These are phyloP conservation scores for Macroventuria anomochaeta DNA, from an alignment of 2,329 filamentous ascomycete genomes.

Conservation along the genomic window DNA sequence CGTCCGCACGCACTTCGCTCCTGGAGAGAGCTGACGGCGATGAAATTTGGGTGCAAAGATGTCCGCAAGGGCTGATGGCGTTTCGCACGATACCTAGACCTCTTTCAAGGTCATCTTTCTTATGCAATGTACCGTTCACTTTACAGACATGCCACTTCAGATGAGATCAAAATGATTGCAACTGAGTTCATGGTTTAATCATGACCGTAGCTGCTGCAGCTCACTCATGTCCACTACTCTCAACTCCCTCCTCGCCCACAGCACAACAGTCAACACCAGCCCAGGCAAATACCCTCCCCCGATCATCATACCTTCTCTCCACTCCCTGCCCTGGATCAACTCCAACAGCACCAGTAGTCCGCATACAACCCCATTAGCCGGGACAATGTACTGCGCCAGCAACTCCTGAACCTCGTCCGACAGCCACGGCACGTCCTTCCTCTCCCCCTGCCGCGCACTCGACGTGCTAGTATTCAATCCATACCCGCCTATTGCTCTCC, in stretches of 20 bases:
- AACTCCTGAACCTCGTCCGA: constrained; percentile 50
- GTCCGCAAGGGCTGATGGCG: background rate
- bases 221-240: constrained; percentile 72
- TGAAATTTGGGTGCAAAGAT: background rate
- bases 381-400: constrained; percentile 65
- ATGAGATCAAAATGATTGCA: background rate
- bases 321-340: constrained; percentile 32
- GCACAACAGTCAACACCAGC: constrained; percentile 65
- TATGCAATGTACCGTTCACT: constrained; percentile 8
- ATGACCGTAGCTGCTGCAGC: constrained; percentile 58
- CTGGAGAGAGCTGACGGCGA: background rate
- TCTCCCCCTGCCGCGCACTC: constrained; percentile 9
- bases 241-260: constrained; percentile 71
- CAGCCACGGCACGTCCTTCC: constrained; percentile 32
- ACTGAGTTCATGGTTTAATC: background rate
- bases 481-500: constrained; percentile 24
- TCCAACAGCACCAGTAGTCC: constrained; percentile 56
- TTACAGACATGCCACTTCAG: background rate
- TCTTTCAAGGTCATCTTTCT: constrained; percentile 1
- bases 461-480: constrained; percentile 1
- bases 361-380: constrained; percentile 65
- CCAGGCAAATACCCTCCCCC: constrained; percentile 51
- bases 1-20: background rate
- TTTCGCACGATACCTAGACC: constrained; percentile 12
- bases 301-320: constrained; percentile 39